phyloP scores from a whole-genome alignment of 306 rosid species.

The Myrica gale region DNA sequence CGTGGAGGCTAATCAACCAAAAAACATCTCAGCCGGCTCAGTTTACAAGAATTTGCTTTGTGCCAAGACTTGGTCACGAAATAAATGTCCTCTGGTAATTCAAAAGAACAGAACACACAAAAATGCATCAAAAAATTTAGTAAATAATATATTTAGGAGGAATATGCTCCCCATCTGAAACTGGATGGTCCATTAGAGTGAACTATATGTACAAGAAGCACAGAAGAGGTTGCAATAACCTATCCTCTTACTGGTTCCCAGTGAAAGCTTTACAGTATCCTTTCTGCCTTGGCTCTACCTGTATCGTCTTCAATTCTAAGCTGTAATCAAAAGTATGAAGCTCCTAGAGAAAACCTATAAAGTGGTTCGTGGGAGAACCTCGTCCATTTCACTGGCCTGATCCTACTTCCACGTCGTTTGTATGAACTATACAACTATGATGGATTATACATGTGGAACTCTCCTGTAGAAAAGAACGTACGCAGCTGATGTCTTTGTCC shows the following conservation, averaged over 20 bases:
- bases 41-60: too few species aligned
- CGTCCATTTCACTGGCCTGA: too few species aligned
- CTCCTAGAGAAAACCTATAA: conserved; percentile 3
- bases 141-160: background rate
- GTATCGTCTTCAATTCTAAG: conserved; percentile 19
- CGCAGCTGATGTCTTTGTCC: conserved; percentile 65
- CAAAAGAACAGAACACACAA: background rate
- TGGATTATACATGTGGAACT: conserved; percentile 39
- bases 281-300: conserved; percentile 16
- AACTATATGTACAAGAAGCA: conserved; percentile 34
- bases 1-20: too few species aligned
- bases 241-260: conserved; percentile 32
- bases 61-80: too few species aligned
- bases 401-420: conserved; percentile 28
- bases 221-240: conserved; percentile 10
- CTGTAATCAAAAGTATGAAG: background rate
- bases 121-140: background rate
- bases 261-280: conserved; percentile 47
- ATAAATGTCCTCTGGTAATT: background rate
- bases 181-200: conserved; percentile 18
- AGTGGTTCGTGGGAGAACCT: background rate
- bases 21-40: too few species aligned
- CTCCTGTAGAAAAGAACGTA: conserved; percentile 84
- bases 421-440: conserved; percentile 32
- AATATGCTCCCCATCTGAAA: conserved; percentile 3